Conservation (phyloP, 345 rosid species). For the Moricandia moricandioides region DNA sequence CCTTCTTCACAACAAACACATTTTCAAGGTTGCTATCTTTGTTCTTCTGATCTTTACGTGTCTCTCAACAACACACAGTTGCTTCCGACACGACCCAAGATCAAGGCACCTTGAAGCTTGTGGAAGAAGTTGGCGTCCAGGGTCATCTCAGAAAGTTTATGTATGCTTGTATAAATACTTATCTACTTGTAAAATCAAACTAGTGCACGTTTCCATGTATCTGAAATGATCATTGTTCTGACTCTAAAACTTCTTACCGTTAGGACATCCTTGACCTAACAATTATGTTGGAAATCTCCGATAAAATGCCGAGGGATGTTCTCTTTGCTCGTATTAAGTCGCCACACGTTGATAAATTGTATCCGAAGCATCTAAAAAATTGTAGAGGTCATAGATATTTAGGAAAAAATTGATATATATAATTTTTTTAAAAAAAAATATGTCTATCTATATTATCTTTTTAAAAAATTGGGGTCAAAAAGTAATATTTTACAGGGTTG, state of each 20-base stretch:
- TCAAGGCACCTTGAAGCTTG: constrained; percentile 27
- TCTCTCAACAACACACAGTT: constrained; percentile 17
- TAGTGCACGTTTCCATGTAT: not conserved
- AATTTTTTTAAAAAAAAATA: too few species aligned
- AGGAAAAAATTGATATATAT: too few species aligned
- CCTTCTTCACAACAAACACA: not conserved
- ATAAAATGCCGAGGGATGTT: too few species aligned
- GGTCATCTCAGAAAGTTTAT: constrained; percentile 12
- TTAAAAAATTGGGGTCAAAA: too few species aligned
- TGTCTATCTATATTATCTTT: too few species aligned
- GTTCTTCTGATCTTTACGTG: constrained; percentile 2
- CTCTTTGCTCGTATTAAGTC: too few species aligned
- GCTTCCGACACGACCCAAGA: constrained; percentile 37
- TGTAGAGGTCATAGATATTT: too few species aligned
- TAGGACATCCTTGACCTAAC: too few species aligned
- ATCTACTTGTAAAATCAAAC: not conserved
- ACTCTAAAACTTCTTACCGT: not conserved
- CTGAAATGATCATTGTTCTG: not conserved
- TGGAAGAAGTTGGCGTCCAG: not conserved
- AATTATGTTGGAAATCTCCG: too few species aligned
- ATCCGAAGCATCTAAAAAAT: too few species aligned
- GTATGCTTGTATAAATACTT: constrained; percentile 24
- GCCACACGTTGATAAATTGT: too few species aligned
- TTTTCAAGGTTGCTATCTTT: not conserved
- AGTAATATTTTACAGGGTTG: too few species aligned